A percentile compares a stretch with the other conserved stretches of the same genome.
These are phyloP conservation scores for Rhizophagus clarus DNA, from an alignment of 192 early-diverging fungal species.

Conservation along the genomic window DNA sequence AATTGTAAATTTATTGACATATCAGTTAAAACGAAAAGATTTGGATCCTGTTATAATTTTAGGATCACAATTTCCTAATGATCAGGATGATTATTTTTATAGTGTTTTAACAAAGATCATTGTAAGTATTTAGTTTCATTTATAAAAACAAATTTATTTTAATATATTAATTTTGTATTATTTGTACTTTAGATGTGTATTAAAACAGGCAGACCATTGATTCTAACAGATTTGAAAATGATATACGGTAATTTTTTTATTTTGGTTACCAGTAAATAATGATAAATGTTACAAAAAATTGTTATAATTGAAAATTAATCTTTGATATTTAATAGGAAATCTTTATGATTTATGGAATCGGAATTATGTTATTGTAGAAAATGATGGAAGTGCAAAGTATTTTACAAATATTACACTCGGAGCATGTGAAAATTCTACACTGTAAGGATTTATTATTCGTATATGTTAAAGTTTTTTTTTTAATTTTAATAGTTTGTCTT, in stretches of 20 bases:
- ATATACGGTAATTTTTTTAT: constrained; percentile 15
- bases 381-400: constrained; percentile 1
- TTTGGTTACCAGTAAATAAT: too few relatives aligned
- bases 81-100: constrained; percentile 11
- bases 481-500: too few relatives aligned
- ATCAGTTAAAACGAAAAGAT: neutral
- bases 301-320: neutral
- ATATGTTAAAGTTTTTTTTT: neutral
- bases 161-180: neutral
- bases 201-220: constrained; percentile 25
- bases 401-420: constrained; percentile 19
- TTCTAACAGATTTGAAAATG: constrained; percentile 25
- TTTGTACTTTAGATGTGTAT: constrained; percentile 19
- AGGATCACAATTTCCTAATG: constrained; percentile 30
- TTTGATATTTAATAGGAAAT: constrained; percentile 10
- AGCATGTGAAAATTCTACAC: constrained; percentile 29
- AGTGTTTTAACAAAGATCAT: constrained; percentile 24
- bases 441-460: constrained; percentile 3
- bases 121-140: neutral
- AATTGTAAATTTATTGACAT: constrained; percentile 19
- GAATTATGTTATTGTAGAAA: constrained; percentile 11
- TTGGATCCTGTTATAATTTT: constrained; percentile 25
- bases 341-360: constrained; percentile 34
- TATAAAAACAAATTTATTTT: neutral
- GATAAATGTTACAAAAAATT: neutral